phyloP scores from a whole-genome alignment of 2,329 filamentous ascomycete genomes.

The Chaetothyriales sp. region DNA sequence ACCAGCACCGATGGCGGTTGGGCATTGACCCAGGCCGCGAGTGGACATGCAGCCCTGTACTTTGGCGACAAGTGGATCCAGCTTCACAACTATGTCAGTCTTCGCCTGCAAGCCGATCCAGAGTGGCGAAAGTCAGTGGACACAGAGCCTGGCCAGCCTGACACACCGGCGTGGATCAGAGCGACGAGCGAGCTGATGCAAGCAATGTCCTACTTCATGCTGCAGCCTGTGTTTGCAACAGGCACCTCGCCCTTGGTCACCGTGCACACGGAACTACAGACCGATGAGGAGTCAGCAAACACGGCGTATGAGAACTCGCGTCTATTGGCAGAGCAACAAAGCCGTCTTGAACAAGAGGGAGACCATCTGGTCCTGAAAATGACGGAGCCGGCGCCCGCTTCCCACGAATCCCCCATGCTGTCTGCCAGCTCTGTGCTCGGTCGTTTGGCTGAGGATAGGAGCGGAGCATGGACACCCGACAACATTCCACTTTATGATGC shows the following conservation, averaged over 20 bases:
- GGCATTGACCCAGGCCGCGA: slow-evolving; percentile 76
- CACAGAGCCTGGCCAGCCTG: slow-evolving; percentile 37
- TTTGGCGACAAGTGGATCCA: slow-evolving; percentile 78
- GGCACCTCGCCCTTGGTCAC: slow-evolving; percentile 46
- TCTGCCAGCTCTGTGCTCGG: background rate
- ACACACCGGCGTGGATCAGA: slow-evolving; percentile 62
- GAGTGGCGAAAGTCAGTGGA: slow-evolving; percentile 7
- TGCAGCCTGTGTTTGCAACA: slow-evolving; percentile 54
- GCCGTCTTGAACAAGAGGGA: background rate
- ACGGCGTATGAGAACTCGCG: no score
- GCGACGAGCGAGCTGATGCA: slow-evolving; percentile 62
- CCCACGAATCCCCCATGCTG: background rate
- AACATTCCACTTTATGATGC: background rate
- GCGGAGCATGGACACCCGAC: background rate
- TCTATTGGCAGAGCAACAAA: background rate
- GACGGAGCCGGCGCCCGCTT: background rate
- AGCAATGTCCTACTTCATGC: slow-evolving; percentile 58
- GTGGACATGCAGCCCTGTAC: slow-evolving; percentile 65
- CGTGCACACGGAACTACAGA: slow-evolving; percentile 57
- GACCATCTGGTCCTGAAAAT: background rate
- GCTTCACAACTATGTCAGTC: slow-evolving; percentile 63
- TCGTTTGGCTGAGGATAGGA: background rate
- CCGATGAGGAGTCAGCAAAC: background rate
- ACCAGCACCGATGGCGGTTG: slow-evolving; percentile 41
- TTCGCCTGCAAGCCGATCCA: slow-evolving; percentile 33